Percentiles rank a stretch among this genome's conserved stretches.
Evolutionary conservation across 2,329 filamentous ascomycete genomes (phyloP).

Genomic region (Fusarium abutilonis): DNA sequence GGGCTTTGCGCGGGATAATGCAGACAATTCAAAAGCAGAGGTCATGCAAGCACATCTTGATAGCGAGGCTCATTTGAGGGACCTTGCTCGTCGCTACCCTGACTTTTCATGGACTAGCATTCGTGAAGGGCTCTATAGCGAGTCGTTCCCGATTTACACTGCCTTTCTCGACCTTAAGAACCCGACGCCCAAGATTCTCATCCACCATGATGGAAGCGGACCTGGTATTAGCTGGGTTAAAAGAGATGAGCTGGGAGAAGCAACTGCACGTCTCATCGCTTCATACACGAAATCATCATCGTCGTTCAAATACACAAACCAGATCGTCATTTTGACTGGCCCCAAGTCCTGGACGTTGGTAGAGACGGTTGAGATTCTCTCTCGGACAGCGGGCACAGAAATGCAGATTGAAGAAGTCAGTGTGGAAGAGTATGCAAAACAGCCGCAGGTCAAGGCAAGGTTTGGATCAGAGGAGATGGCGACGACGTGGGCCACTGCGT

Average conservation of each 20-base stretch:
- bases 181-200: not conserved
- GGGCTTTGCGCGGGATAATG: not conserved
- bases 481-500: conserved; percentile 31
- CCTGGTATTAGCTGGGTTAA: conserved; percentile 33
- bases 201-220: conserved; percentile 26
- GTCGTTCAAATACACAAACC: not conserved
- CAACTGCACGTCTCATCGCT: conserved; percentile 22
- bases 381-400: not conserved
- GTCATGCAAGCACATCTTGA: conserved; percentile 35
- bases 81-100: not conserved
- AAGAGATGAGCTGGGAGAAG: conserved; percentile 34
- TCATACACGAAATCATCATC: conserved; percentile 1
- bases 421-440: conserved; percentile 26
- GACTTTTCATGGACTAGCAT: conserved; percentile 28
- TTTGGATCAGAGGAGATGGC: conserved; percentile 16
- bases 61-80: conserved; percentile 16
- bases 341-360: conserved; percentile 5
- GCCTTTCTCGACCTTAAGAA: conserved; percentile 25
- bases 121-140: conserved; percentile 33
- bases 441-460: conserved; percentile 12
- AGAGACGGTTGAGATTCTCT: conserved; percentile 12
- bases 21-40: conserved; percentile 9
- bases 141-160: conserved; percentile 36
- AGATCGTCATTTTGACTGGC: conserved; percentile 22
- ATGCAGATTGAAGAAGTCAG: conserved; percentile 16